Evolutionary conservation across 2,329 filamentous ascomycete genomes (phyloP).

Genomic region (Ophiocordyceps sinensis): DNA sequence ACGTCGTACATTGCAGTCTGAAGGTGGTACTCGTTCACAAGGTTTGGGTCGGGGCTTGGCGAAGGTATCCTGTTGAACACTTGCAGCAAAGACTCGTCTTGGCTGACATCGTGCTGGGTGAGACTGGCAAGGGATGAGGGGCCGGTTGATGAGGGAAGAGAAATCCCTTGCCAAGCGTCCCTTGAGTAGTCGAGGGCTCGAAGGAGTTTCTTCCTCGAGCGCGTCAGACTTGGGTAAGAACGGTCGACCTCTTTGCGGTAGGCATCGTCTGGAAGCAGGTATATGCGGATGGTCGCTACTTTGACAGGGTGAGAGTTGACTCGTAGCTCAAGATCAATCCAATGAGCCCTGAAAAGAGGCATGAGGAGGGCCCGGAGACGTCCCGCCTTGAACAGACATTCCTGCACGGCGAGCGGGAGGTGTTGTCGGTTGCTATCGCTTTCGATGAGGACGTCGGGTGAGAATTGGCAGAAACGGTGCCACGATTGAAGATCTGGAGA

Average conservation of each 20-base stretch:
- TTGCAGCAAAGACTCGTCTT: constrained; percentile 44
- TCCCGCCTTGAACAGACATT: constrained; percentile 12
- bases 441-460: background rate
- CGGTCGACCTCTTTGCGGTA: constrained; percentile 37
- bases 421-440: constrained; percentile 4
- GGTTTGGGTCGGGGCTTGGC: constrained; percentile 40
- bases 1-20: constrained; percentile 41
- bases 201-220: constrained; percentile 33
- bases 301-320: constrained; percentile 6
- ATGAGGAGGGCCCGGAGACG: constrained; percentile 12
- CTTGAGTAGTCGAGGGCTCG: constrained; percentile 38
- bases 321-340: constrained; percentile 29
- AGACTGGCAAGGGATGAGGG: background rate
- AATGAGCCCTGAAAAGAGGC: constrained; percentile 20
- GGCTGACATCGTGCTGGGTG: constrained; percentile 2
- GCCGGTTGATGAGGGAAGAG: background rate
- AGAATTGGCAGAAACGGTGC: constrained; percentile 6
- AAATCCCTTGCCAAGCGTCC: constrained; percentile 37
- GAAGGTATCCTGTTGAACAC: constrained; percentile 63
- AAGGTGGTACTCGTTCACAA: constrained; percentile 33
- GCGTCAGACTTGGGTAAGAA: constrained; percentile 26
- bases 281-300: constrained; percentile 33
- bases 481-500: constrained; percentile 9
- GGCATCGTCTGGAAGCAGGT: constrained; percentile 52
- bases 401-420: constrained; percentile 11